Evolutionary conservation across 2,329 filamentous ascomycete species (phyloP).

Genomic region (Ceratocystis papillata): DNA sequence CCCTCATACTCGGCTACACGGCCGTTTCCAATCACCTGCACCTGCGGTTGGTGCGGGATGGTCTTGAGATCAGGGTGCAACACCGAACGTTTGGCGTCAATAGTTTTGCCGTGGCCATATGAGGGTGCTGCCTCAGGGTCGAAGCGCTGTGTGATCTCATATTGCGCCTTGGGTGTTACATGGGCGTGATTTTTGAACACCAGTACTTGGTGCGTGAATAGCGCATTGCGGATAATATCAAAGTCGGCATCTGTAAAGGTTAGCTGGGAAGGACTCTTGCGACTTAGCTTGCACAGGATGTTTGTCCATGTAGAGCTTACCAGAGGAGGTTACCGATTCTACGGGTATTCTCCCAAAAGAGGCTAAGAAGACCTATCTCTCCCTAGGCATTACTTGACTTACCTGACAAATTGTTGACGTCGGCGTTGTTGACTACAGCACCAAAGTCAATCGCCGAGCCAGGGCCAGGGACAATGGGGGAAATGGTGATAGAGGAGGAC

Average conservation of each 20-base stretch:
- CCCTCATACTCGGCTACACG: constrained; percentile 60
- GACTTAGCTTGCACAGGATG: background rate
- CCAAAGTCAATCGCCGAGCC: constrained; percentile 47
- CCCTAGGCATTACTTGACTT: constrained; percentile 30
- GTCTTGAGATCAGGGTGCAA: constrained; percentile 73
- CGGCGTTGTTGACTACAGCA: constrained; percentile 45
- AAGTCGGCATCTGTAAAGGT: constrained; percentile 50
- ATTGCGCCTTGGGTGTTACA: constrained; percentile 59
- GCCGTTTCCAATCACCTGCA: constrained; percentile 71
- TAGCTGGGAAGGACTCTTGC: background rate
- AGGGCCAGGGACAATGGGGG: constrained; percentile 32
- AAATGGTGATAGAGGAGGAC: constrained; percentile 29
- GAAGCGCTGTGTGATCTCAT: constrained; percentile 61
- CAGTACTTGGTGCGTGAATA: constrained; percentile 59
- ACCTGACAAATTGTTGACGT: constrained; percentile 54
- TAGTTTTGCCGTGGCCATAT: constrained; percentile 67
- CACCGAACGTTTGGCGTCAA: constrained; percentile 53
- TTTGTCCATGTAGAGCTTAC: constrained; percentile 32
- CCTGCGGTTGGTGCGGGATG: constrained; percentile 66
- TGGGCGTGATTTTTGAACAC: constrained; percentile 58
- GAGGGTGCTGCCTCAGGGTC: constrained; percentile 52
- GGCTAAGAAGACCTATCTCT: background rate
- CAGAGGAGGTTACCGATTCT: constrained; percentile 50
- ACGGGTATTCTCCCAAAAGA: constrained; percentile 36
- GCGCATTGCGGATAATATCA: constrained; percentile 48